Percentiles rank a stretch among this genome's conserved stretches.
Conservation (phyloP, 2,329 filamentous ascomycete species). For the Drechmeria coniospora region DNA sequence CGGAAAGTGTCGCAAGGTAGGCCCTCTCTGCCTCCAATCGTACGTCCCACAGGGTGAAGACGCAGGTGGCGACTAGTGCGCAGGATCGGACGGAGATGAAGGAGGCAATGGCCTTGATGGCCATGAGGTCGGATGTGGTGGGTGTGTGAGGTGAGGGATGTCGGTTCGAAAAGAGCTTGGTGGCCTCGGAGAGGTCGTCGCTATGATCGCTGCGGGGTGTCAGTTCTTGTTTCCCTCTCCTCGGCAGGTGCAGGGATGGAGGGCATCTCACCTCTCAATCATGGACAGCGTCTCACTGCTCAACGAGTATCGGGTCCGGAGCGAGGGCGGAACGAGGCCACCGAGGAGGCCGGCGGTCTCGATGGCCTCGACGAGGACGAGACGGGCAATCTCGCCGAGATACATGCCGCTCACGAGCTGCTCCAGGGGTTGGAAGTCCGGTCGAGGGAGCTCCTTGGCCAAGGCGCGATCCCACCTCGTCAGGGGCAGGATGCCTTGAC, state of each 20-base stretch:
- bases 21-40: slow-evolving; percentile 30
- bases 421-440: slow-evolving; percentile 47
- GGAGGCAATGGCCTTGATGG: slow-evolving; percentile 36
- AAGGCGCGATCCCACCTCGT: slow-evolving; percentile 46
- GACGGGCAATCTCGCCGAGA: slow-evolving; percentile 47
- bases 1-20: slow-evolving; percentile 14
- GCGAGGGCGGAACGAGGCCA: slow-evolving; percentile 37
- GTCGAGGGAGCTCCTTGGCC: slow-evolving; percentile 34
- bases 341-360: slow-evolving; percentile 37
- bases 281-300: slow-evolving; percentile 44
- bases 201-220: slow-evolving; percentile 26
- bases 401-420: slow-evolving; percentile 51
- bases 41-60: slow-evolving; percentile 44
- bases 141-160: slow-evolving; percentile 30
- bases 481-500: slow-evolving; percentile 38
- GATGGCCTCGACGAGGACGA: slow-evolving; percentile 43
- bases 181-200: slow-evolving; percentile 25
- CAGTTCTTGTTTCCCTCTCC: slow-evolving; percentile 5
- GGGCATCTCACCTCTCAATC: slow-evolving; percentile 35
- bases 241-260: background rate
- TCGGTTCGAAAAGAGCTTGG: slow-evolving; percentile 30
- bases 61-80: slow-evolving; percentile 40
- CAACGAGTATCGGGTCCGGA: slow-evolving; percentile 38
- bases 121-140: slow-evolving; percentile 30
- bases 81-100: slow-evolving; percentile 42